These are phyloP conservation scores for Trichoderma asperelloides DNA, from an alignment of 495 filamentous ascomycete genomes.

Conservation along the genomic window DNA sequence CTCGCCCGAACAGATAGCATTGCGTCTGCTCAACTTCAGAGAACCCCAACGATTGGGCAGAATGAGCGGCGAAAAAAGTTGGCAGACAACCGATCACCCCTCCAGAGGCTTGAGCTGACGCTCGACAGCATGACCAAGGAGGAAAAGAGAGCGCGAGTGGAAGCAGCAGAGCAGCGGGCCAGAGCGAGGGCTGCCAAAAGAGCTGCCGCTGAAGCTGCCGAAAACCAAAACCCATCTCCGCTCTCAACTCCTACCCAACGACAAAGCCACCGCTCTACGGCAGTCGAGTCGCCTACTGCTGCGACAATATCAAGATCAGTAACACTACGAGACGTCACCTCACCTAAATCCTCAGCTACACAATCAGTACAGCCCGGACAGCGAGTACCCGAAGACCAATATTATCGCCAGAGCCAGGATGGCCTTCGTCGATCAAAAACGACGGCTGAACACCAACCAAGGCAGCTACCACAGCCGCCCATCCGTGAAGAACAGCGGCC, in stretches of 20 bases:
- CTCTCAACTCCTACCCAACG: not conserved
- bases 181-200: slow-evolving; percentile 37
- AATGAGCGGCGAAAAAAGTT: slow-evolving; percentile 39
- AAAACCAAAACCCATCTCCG: not conserved
- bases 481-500: slow-evolving; percentile 9
- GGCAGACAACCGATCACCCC: slow-evolving; percentile 72
- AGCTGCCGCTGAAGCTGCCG: not conserved
- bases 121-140: slow-evolving; percentile 85
- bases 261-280: not conserved
- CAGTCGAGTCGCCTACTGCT: slow-evolving; percentile 1
- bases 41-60: not conserved
- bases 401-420: not conserved
- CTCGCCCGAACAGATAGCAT: slow-evolving; percentile 14
- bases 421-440: not conserved
- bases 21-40: not conserved
- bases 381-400: not conserved
- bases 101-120: slow-evolving; percentile 85
- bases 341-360: not conserved
- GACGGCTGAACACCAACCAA: slow-evolving; percentile 10
- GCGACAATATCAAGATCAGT: not conserved
- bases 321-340: not conserved
- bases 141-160: slow-evolving; percentile 72
- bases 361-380: not conserved
- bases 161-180: slow-evolving; percentile 62
- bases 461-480: slow-evolving; percentile 11